These are phyloP conservation scores for Colletotrichum tropicicola DNA, from an alignment of 2,329 filamentous ascomycete species.

Conservation along the genomic window DNA sequence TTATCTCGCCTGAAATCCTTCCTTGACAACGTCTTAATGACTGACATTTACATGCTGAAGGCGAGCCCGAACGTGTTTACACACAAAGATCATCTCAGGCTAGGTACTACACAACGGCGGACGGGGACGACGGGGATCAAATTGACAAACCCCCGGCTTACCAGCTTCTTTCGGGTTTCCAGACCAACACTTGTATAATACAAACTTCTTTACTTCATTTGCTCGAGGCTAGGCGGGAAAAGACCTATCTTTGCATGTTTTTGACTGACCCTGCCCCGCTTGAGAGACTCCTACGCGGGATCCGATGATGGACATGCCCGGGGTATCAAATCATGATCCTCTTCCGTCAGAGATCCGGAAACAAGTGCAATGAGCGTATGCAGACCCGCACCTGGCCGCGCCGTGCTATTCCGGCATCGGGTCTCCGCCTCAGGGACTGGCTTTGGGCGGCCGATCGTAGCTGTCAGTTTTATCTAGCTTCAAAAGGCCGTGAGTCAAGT, in stretches of 20 bases:
- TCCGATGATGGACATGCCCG: too few relatives aligned
- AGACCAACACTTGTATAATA: neutral
- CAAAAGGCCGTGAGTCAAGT: neutral
- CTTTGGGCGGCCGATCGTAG: neutral
- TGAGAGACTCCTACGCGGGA: too few relatives aligned
- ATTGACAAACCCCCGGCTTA: neutral
- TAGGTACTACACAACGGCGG: neutral
- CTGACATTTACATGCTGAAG: neutral
- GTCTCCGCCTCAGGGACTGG: neutral
- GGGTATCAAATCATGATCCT: too few relatives aligned
- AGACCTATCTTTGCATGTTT: neutral
- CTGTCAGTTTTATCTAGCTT: neutral
- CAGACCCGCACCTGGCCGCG: too few relatives aligned
- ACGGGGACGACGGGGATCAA: neutral
- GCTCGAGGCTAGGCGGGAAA: neutral
- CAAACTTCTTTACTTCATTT: neutral
- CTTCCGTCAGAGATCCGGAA: too few relatives aligned
- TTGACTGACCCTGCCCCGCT: neutral
- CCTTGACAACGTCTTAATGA: neutral
- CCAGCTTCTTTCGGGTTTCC: neutral
- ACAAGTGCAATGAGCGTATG: too few relatives aligned
- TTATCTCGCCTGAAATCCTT: neutral
- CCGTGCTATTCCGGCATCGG: neutral
- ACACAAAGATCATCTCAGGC: neutral
- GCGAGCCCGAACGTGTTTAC: neutral